Evolutionary conservation across 75 land plant species (phyloP), one percentile per base, ranked within the genome.

Genomic region (Picea glauca): DNA sequence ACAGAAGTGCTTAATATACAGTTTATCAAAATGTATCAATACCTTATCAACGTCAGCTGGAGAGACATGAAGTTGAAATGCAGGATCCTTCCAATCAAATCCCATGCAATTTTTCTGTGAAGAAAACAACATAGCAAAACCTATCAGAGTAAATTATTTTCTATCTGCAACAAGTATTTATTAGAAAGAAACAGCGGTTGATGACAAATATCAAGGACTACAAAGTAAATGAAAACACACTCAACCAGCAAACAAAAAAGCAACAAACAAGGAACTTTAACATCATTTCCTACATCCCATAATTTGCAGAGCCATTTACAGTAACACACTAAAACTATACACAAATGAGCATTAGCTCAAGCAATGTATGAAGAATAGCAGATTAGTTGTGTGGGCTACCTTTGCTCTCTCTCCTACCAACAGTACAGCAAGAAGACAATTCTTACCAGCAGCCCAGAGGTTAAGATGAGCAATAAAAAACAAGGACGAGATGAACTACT

Each of bases 21-120:
- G 6, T 30, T 3, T n/a, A 50, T n/a, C 31, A n/a, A 78, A 40
- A 60, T 2, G 23, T 14, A 76, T 63, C 26, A 14, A 58, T 85
- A 96, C 99, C 96, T 93, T 96, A 65, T 96, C 99, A 83, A 93
- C 94, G 83, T 96, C 99, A 31, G 91, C 90, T 61, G 92, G 85
- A 46, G 96, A 91, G 67, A 93, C 92, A 81, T 85, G 86, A 40
- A 84, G 87, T 76, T 88, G 93, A 32, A 85, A 81, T 62, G 90
- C 77, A 21, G 93, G 91, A 77, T 90, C 89, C 80, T 82, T 76
- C 92, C 90, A 91, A 76, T 89, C 89, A 76, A 64, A 77, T 63
- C 78, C 43, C 66, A 75, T 58, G 62, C 81, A 66, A 32, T 30
- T 38, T 60, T 11, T 87, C 90, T 90, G 75, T 43, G 7, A 40